Base-by-base conservation (phyloP, 176 grass and related monocot genomes). In the Otatea glauca region DNA sequence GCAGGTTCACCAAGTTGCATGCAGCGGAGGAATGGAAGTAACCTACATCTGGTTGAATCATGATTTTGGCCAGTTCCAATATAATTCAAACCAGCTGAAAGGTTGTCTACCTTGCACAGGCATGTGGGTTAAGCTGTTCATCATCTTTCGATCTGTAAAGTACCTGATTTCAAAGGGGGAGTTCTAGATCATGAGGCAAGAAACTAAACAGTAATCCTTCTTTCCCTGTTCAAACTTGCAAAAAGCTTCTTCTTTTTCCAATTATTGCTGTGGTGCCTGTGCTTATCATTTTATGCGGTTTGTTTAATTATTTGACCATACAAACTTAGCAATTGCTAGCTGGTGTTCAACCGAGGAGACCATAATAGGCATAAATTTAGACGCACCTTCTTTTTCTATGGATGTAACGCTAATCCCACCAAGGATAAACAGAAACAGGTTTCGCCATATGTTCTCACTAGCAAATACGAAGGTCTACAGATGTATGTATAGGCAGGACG, bases 341-440 rank as follows among this genome's bases (percentile, higher is more conserved):
- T 21, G 13, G 29, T 21, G 51, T 23, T 63, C 49, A 74, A 79
- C 60, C 39, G 51, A 81, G 2, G 5, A 80, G 38, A 75, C 50
- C 49, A 43, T 48, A 38, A 7, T 27, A 88, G 14, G 14, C 37
- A 66, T 65, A 79, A 63, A 88, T 74, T 79, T 27, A 50, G 49
- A 42, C 15, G 0, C 11, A n/a, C 59, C 23, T 4, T 13, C 9
- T 82, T 74, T 58, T 64, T 68, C 3, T 51, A 41, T n/a, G 8
- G 43, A 60, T 54, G 23, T 78, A 56, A 72, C 66, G 24, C 59
- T 34, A 67, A 43, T n/a, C 7, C 7, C 44, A 56, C 24, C 18
- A 74, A 73, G 18, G 20, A 24, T 55, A 35, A 63, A 85, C 17
- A 65, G 18, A 71, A 23, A 50, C 15, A 37, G 47, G 13, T 32